These are phyloP conservation scores for Ogataea allantospora DNA, from an alignment of 805 yeast genomes.

Conservation along the genomic window DNA sequence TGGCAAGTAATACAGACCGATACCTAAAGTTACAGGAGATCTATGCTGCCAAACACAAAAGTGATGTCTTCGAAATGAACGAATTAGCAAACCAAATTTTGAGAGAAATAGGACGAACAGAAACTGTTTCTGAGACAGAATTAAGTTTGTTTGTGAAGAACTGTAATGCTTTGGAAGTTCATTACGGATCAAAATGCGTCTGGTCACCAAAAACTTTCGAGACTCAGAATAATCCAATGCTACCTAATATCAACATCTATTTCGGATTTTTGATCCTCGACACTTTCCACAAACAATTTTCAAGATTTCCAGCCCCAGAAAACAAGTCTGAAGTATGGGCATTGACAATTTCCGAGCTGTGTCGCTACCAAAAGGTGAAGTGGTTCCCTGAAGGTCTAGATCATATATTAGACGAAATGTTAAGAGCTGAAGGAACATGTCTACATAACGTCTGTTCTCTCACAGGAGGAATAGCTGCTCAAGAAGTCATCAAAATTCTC, in stretches of 20 bases:
- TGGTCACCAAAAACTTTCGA: conserved; percentile 23
- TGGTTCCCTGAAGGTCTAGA: conserved; percentile 36
- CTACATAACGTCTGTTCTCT: conserved; percentile 62
- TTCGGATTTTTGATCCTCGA: conserved; percentile 40
- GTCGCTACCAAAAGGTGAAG: conserved; percentile 21
- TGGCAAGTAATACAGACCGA: conserved; percentile 71
- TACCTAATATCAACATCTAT: conserved; percentile 33
- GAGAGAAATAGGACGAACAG: conserved; percentile 17
- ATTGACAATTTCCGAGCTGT: conserved; percentile 26
- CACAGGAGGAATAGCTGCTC: conserved; percentile 83
- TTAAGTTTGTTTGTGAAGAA: conserved; percentile 60
- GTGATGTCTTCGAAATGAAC: conserved; percentile 45
- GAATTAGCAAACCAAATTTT: conserved; percentile 32
- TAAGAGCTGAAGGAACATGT: conserved; percentile 41
- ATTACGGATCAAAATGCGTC: conserved; percentile 41
- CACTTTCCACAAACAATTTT: conserved; percentile 27
- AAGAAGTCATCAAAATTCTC: conserved; percentile 72
- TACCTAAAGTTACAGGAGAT: conserved; percentile 59
- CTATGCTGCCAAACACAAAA: conserved; percentile 53
- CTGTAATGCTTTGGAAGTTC: conserved; percentile 48
- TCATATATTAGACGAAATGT: conserved; percentile 42
- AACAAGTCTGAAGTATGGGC: conserved; percentile 24
- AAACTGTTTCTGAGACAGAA: conserved; percentile 36
- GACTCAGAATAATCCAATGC: conserved; percentile 10
- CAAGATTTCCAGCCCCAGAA: conserved; percentile 18